These are phyloP conservation scores for Phlyctochytrium bullatum DNA, from an alignment of 192 early-diverging fungal species.

Conservation along the genomic window DNA sequence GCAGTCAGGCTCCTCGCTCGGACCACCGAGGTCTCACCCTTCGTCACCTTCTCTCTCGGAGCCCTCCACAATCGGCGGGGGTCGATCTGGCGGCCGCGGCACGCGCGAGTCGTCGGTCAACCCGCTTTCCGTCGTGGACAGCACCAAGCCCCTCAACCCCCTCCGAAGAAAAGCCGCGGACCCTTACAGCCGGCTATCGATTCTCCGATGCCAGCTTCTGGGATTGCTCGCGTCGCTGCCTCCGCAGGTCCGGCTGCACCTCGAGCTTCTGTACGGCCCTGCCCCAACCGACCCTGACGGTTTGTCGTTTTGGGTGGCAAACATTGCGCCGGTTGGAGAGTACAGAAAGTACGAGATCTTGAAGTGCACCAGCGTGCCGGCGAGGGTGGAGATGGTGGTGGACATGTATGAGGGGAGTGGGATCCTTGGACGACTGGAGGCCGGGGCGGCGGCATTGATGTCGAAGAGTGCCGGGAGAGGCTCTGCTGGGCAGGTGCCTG, in stretches of 20 bases:
- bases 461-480: too few species aligned
- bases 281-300: slow-evolving; percentile 9
- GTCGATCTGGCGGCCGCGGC: too few species aligned
- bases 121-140: too few species aligned
- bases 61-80: too few species aligned
- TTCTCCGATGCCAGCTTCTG: background rate
- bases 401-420: background rate
- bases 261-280: slow-evolving; percentile 18
- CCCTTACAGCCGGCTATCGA: background rate
- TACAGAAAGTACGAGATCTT: slow-evolving; percentile 1
- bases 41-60: too few species aligned
- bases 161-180: slow-evolving; percentile 1
- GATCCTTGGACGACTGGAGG: background rate
- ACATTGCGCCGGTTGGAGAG: slow-evolving; percentile 13
- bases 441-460: background rate
- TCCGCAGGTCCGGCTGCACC: slow-evolving; percentile 60
- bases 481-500: too few species aligned
- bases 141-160: too few species aligned
- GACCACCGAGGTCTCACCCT: too few species aligned
- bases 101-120: too few species aligned
- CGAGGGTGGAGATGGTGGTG: background rate
- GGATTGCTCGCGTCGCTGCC: slow-evolving; percentile 28
- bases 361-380: background rate
- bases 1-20: too few species aligned
- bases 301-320: slow-evolving; percentile 47